phyloP scores from a whole-genome alignment of 2,329 filamentous ascomycete genomes.

The Aspergillus sp. region DNA sequence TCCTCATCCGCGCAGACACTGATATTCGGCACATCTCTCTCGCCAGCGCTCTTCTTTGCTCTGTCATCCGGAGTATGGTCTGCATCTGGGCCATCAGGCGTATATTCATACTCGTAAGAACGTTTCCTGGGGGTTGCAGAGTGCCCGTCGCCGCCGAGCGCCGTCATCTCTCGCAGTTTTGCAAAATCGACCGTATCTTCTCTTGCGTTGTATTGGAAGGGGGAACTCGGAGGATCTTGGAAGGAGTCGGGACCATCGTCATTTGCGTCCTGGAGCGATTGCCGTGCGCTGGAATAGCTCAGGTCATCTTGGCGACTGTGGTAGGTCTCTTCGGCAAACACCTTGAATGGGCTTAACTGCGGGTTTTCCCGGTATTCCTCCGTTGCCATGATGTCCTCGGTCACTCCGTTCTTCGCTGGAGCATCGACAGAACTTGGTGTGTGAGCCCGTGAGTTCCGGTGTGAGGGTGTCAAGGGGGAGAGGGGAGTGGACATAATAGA shows the following conservation, averaged over 20 bases:
- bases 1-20: constrained; percentile 22
- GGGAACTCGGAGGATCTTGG: constrained; percentile 25
- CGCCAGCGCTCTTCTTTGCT: constrained; percentile 18
- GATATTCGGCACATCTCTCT: constrained; percentile 13
- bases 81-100: constrained; percentile 8
- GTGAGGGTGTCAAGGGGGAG: constrained; percentile 32
- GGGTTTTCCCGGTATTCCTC: constrained; percentile 15
- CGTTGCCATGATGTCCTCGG: constrained; percentile 9
- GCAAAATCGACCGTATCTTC: constrained; percentile 26
- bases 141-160: constrained; percentile 5
- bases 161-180: constrained; percentile 11
- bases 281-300: constrained; percentile 8
- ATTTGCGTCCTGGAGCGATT: constrained; percentile 11
- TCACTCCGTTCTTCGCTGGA: constrained; percentile 8
- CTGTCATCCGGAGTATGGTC: constrained; percentile 10
- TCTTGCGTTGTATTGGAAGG: constrained; percentile 24
- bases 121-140: constrained; percentile 14
- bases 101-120: constrained; percentile 14
- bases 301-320: constrained; percentile 7
- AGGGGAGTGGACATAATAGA: constrained; percentile 30
- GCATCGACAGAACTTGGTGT: constrained; percentile 16
- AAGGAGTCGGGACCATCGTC: constrained; percentile 15
- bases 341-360: constrained; percentile 20
- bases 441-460: constrained; percentile 31
- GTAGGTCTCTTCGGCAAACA: constrained; percentile 10